Base-by-base conservation (phyloP, 78 protist species). In the Dictyostelium purpureum region DNA sequence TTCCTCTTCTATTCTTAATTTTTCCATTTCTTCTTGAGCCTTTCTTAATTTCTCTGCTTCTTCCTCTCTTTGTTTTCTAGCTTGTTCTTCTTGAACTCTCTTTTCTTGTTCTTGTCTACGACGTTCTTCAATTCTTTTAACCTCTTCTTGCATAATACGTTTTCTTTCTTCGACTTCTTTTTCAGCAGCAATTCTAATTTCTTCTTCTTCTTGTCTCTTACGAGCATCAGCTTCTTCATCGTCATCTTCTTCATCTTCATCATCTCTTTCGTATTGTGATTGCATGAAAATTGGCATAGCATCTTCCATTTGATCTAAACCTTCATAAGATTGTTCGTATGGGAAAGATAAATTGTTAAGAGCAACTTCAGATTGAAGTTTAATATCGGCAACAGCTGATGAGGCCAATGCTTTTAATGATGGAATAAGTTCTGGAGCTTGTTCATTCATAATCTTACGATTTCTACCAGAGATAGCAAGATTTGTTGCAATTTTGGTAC, bases 121-220 rank as follows among this genome's bases (percentile, higher is more conserved):
- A 56, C 92, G 63, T 35, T 26, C 33, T 45, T 85, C 92, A 66
- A 85, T 85, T 61, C 92, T 73, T 66, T 85, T 85, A 28, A 85
- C 37, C 65, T 85, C 92, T 38, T 85, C 92, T 69, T 85, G 81
- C 92, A 85, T 85, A 26, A 85, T 85, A 57, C 82, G 76, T 79
- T 85, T 85, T 19, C 92, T 37, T 70, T 85, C 92, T 33, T 61
- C 57, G 10, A 85, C 65, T 26, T 85, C 92, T 21, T 52, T 70
- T 38, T 85, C 92, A 6, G 92, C 92, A 0, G 78, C 74, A 42
- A 74, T 31, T 31, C 82, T n/a, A 35, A 85, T 52, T 19, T 85
- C 92, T 16, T 85, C 92, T 40, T 85, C 92, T 35, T 85, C 92
- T 35, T 42, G 56, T 9, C 67, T 7, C 19, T 33, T 31, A 40